Conservation (phyloP, 192 early-diverging fungal species). For the Gamsiella multidivaricata region DNA sequence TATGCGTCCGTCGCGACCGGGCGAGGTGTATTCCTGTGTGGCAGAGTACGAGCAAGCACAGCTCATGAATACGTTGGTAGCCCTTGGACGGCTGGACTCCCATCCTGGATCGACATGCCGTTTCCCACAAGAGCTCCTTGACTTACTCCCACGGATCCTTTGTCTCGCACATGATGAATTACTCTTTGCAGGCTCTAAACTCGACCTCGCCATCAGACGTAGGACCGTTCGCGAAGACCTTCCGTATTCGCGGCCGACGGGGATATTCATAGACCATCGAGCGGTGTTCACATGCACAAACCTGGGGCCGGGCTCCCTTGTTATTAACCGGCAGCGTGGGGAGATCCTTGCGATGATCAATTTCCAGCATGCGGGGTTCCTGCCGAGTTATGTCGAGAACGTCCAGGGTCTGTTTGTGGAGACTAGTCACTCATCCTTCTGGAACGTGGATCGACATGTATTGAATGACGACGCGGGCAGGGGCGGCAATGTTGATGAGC, state of each 20-base stretch:
- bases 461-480: background rate
- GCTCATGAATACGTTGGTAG: constrained; percentile 24
- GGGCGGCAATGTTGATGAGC: background rate
- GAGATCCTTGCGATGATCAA: constrained; percentile 13
- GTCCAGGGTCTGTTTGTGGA: constrained; percentile 15
- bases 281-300: constrained; percentile 20
- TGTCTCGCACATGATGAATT: constrained; percentile 5
- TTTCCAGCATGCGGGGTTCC: constrained; percentile 32
- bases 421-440: constrained; percentile 6
- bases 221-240: background rate
- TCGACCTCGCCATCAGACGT: background rate
- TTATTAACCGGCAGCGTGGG: background rate
- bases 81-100: constrained; percentile 17
- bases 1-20: background rate
- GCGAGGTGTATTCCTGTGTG: background rate
- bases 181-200: background rate
- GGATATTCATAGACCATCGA: background rate
- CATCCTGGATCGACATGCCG: constrained; percentile 5
- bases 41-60: constrained; percentile 18
- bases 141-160: constrained; percentile 11
- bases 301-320: constrained; percentile 10
- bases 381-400: constrained; percentile 22
- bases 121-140: constrained; percentile 13
- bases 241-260: background rate
- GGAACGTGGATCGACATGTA: background rate